Evolutionary conservation across 2,329 filamentous ascomycete genomes (phyloP).

Genomic region (Chlorencoelia australis): DNA sequence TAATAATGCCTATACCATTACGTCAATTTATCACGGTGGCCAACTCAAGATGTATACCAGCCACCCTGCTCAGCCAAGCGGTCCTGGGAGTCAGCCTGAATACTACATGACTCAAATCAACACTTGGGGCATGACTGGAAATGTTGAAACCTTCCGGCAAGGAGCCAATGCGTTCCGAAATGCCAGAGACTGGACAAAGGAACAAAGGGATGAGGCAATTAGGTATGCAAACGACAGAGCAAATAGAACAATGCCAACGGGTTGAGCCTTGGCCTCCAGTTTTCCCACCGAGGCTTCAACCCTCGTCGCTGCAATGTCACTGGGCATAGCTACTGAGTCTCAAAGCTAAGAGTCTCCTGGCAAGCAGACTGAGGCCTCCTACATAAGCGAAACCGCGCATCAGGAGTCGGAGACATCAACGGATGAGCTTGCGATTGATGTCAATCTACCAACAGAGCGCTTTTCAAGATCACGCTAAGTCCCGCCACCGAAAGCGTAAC

Average conservation of each 20-base stretch:
- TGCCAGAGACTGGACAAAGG: too few species aligned
- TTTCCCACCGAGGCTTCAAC: not conserved
- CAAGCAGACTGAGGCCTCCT: too few species aligned
- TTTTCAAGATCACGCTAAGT: too few species aligned
- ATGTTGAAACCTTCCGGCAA: not conserved
- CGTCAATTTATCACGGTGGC: not conserved
- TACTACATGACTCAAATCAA: not conserved
- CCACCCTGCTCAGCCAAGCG: not conserved
- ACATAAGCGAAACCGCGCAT: too few species aligned
- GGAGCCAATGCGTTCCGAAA: constrained; percentile 33
- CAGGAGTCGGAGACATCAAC: not conserved
- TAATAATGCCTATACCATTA: too few species aligned
- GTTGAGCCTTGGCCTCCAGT: not conserved
- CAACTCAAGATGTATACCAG: not conserved
- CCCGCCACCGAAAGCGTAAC: too few species aligned
- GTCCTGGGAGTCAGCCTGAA: too few species aligned
- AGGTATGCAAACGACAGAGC: not conserved
- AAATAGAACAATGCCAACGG: not conserved
- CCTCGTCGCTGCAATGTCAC: too few species aligned
- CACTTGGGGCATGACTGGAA: not conserved
- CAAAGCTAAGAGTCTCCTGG: not conserved
- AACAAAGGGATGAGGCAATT: constrained; percentile 22
- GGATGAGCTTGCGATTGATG: too few species aligned
- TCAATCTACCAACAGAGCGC: too few species aligned
- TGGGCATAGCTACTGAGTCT: not conserved